Conservation (phyloP, 1,284 basidiomycete species). For the Cerioporus squamosus region DNA sequence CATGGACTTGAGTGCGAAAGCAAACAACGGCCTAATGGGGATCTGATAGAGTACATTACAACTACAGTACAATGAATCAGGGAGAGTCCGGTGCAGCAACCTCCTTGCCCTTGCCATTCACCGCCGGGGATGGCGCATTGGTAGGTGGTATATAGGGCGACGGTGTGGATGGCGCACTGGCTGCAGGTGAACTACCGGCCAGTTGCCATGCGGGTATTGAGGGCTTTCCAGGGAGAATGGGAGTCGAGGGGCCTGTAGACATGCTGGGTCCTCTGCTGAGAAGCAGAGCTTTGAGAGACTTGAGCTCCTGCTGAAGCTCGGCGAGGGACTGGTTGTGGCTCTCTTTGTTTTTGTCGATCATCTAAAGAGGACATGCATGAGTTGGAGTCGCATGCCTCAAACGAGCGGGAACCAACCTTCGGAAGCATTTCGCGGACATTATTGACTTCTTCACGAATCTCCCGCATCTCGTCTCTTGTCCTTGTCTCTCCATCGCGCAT, state of each 20-base stretch:
- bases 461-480: conserved; percentile 89
- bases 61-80: background rate
- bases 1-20: no score
- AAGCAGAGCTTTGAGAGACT: conserved; percentile 91
- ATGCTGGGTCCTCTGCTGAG: conserved; percentile 74
- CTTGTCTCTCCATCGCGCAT: conserved; percentile 81
- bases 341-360: conserved; percentile 94
- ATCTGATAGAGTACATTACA: background rate
- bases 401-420: conserved; percentile 56
- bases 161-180: conserved; percentile 27
- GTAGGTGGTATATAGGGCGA: conserved; percentile 16
- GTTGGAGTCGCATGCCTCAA: background rate
- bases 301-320: conserved; percentile 93
- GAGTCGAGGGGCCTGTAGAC: conserved; percentile 53
- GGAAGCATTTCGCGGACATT: conserved; percentile 91
- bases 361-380: conserved; percentile 47
- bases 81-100: conserved; percentile 20
- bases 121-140: no score
- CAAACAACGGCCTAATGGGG: background rate
- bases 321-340: conserved; percentile 77
- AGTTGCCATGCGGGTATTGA: conserved; percentile 91
- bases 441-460: conserved; percentile 90
- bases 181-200: conserved; percentile 36
- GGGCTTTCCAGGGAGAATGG: conserved; percentile 59
- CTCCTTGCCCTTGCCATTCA: conserved; percentile 33